Base-by-base conservation (phyloP, 1,139 yeast species). In the Magnusiomyces sp. region DNA sequence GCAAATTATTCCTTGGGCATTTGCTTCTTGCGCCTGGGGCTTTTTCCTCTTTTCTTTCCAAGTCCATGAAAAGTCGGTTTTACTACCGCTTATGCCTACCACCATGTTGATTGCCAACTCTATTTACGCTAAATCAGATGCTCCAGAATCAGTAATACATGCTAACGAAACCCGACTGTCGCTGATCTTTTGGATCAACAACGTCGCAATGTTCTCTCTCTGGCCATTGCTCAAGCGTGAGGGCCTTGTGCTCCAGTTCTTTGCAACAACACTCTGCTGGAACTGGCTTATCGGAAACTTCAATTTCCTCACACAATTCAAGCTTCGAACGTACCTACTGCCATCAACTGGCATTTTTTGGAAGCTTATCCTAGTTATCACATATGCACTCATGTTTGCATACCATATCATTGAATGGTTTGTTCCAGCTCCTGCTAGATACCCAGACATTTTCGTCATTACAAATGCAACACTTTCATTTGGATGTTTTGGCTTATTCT, bases 31-130 rank as follows among this genome's bases (percentile, higher is more conserved):
- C 52, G 80, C 98, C 0, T 77, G 95, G 81, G 83, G 95, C 0
- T 94, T 92, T 63, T 94, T 75, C 63, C 71, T 94, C 46, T 92
- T 92, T 63, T 84, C 95, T 27, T 94, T 88, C 71, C 97, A 92
- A 64, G 98, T 92, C 2, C 98, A 94, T 64, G 98, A 92, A 65
- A 87, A 92, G 69, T 81, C 89, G 0, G 90, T 94, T 4, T 70
- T 94, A 52, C 75, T 94, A 2, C 97, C 98, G 0, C 72, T 94
- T 54, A 66, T 92, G 59, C 98, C 98, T 2, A 79, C 88, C 2
- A 79, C 94, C 0, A 70, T 92, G 49, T 66, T 88, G 17, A 74
- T 80, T 52, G 75, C 85, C 20, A 43, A 49, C 17, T 23, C 14
- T 3, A 36, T 13, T 45, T 23, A 14, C 5, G 29, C 27, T 43